Evolutionary conservation across 2,329 filamentous ascomycete genomes (phyloP), one percentile per base, ranked within the genome.

Genomic region (Fusarium hostae): DNA sequence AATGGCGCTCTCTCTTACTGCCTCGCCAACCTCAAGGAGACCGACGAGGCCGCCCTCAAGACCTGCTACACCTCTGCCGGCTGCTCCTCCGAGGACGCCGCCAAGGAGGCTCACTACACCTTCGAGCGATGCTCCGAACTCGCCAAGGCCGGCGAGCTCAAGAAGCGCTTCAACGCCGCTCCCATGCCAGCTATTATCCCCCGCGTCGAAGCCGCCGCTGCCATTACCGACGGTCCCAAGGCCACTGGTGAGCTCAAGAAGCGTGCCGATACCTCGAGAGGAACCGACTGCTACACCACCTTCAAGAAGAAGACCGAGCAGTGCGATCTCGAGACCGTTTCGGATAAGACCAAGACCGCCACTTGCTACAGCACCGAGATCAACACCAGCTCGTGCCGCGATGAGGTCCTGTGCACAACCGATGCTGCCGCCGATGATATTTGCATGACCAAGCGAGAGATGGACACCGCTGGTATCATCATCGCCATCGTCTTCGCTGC

Each of bases 401-500:
- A 78, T 8, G 83, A 82, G 39, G 80, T 84, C 62, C 78, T 84
- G 72, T 89, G 87, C 84, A 77, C 75, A 68, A 74, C 78, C 55
- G 81, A 84, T 79, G 54, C 57, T 51, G 55, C 73, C 57, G 79
- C 82, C 74, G 72, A 77, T 37, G 76, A 80, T 51, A 78, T 82
- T n/a, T 88, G 86, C 82, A 81, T 81, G 69, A 80, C 82, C 76
- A 64, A 52, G 45, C 41, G 73, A 37, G 83, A 82, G 73, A 79
- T 88, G 59, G 82, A 82, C 71, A 75, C 82, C 4, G 80, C 80
- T 43, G 86, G 84, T 67, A 80, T 86, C 74, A 79, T 87, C 76
- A 81, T 88, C 68, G 79, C 83, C 74, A 79, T 86, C 69, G 73
- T 85, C 77, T 84, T 90, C 40, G 84, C 80, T 61, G 68, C 78